Evolutionary conservation across 306 rosid genomes (phyloP).

Genomic region (Castanea crenata): DNA sequence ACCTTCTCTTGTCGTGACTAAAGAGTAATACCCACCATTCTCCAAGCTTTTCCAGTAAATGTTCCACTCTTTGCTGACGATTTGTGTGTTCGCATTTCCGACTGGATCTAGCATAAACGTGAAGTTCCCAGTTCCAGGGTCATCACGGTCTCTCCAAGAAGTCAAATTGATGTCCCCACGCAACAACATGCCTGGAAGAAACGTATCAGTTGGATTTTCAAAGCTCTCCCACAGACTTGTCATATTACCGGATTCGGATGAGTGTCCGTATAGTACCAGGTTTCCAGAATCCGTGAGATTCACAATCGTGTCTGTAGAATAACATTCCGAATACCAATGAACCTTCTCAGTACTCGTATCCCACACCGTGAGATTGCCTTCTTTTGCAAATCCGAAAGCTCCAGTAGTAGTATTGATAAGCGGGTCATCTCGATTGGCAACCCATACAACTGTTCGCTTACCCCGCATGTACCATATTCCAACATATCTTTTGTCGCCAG

Average conservation of each 20-base stretch:
- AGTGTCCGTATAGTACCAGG: constrained; percentile 6
- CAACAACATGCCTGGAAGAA: constrained; percentile 50
- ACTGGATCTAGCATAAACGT: not conserved
- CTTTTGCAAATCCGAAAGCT: no score
- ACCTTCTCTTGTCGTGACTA: no score
- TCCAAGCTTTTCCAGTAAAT: constrained; percentile 15
- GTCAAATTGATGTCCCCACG: not conserved
- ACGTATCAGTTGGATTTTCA: constrained; percentile 44
- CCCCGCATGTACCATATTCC: no score
- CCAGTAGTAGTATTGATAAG: no score
- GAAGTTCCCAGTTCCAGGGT: constrained; percentile 16
- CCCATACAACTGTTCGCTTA: not conserved
- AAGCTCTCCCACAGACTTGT: constrained; percentile 45
- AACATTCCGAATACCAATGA: no score
- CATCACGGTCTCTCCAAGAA: constrained; percentile 17
- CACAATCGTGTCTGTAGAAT: no score
- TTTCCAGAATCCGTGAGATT: constrained; percentile 34
- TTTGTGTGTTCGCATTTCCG: not conserved
- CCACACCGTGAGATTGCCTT: no score
- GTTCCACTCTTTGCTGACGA: accelerated
- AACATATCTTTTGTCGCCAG: no score
- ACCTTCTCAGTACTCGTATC: no score
- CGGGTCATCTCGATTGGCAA: no score
- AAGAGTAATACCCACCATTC: no score
- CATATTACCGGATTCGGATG: not conserved